A percentile compares a stretch with the other conserved stretches of the same genome.
Conservation (phyloP, 2,329 filamentous ascomycete genomes). For the Fusarium anthophilum region DNA sequence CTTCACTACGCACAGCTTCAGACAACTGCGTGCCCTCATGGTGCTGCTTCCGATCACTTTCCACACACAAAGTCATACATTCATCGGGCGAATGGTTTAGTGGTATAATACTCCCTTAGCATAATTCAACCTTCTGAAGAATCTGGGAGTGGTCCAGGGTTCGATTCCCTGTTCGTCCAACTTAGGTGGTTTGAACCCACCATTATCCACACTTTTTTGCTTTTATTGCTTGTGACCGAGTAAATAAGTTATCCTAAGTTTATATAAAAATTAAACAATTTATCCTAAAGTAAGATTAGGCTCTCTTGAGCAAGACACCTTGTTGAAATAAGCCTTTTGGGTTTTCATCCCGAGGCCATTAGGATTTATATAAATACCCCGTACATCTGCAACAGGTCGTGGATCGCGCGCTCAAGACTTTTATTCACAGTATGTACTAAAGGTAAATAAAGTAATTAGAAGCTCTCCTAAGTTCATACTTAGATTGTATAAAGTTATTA, state of each 20-base stretch:
- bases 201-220: conserved; percentile 17
- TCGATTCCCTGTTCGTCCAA: conserved; percentile 34
- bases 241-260: not conserved
- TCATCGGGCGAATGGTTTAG: conserved; percentile 35
- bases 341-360: rapidly evolving
- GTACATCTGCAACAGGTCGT: too few species aligned
- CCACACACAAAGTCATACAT: not conserved
- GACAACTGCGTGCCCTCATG: not conserved
- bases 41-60: rapidly evolving
- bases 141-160: conserved; percentile 31
- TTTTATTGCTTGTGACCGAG: not conserved
- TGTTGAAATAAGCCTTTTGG: too few species aligned
- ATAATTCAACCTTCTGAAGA: conserved; percentile 1
- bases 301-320: not conserved
- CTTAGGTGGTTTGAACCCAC: conserved; percentile 8
- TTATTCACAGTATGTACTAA: not conserved
- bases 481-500: too few species aligned
- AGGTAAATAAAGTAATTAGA: not conserved
- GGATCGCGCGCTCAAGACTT: not conserved
- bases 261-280: not conserved
- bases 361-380: not conserved
- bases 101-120: conserved; percentile 38
- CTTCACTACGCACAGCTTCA: not conserved
- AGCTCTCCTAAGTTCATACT: not conserved
- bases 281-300: not conserved